Percentiles rank a stretch among this genome's conserved stretches.
phyloP scores from a whole-genome alignment of 2,329 filamentous ascomycete species.

The Lojkania enalia region DNA sequence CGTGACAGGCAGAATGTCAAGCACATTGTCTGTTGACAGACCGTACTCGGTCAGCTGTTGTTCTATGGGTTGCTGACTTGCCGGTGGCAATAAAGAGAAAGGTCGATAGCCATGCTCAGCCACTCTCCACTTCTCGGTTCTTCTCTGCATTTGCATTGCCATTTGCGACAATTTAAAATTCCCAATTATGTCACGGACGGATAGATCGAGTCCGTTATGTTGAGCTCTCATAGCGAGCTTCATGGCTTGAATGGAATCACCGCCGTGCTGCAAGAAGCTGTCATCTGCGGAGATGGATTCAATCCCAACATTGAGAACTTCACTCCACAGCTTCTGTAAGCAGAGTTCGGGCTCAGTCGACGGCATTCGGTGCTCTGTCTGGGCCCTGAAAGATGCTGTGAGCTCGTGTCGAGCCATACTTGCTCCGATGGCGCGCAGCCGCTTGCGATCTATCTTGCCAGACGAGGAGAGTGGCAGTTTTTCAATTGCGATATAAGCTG shows the following conservation, averaged over 20 bases:
- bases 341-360: slow-evolving; percentile 3
- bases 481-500: slow-evolving; percentile 13
- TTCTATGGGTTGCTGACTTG: slow-evolving; percentile 5
- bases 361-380: slow-evolving; percentile 1
- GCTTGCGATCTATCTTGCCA: slow-evolving; percentile 8
- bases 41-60: slow-evolving; percentile 6
- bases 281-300: slow-evolving; percentile 7
- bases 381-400: background rate
- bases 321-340: slow-evolving; percentile 3
- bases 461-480: slow-evolving; percentile 12
- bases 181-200: slow-evolving; percentile 4
- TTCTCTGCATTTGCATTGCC: slow-evolving; percentile 7
- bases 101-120: slow-evolving; percentile 6
- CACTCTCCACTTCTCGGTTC: slow-evolving; percentile 5
- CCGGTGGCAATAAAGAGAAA: slow-evolving; percentile 3
- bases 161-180: slow-evolving; percentile 8
- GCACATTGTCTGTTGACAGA: slow-evolving; percentile 7
- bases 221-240: slow-evolving; percentile 5
- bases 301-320: slow-evolving; percentile 1
- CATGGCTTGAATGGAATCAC: slow-evolving; percentile 35
- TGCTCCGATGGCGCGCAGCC: slow-evolving; percentile 1
- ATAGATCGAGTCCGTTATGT: slow-evolving; percentile 5
- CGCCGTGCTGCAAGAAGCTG: slow-evolving; percentile 7
- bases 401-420: slow-evolving; percentile 1
- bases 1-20: slow-evolving; percentile 6